These are phyloP conservation scores for Protea cynaroides DNA, from an alignment of 164 flowering plant species.

Conservation along the genomic window DNA sequence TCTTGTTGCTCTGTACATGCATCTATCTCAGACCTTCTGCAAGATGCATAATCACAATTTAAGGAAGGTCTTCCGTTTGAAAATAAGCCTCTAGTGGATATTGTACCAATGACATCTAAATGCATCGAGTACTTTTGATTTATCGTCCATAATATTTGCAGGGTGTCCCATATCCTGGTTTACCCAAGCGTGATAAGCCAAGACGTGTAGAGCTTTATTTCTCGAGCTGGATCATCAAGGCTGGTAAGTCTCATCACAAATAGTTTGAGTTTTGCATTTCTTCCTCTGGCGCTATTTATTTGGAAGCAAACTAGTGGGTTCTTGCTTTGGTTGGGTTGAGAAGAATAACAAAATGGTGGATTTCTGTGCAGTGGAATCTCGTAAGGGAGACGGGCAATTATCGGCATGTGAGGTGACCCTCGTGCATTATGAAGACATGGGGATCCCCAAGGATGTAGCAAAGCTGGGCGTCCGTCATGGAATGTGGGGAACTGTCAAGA, in stretches of 20 bases:
- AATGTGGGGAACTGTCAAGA: slow-evolving; percentile 98
- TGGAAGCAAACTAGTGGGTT: not conserved
- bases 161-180: slow-evolving; percentile 70
- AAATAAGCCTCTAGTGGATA: not conserved
- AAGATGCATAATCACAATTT: not conserved
- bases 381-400: slow-evolving; percentile 72
- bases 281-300: not conserved
- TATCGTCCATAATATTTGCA: slow-evolving; percentile 20
- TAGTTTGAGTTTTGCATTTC: too few species aligned
- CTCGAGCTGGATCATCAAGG: slow-evolving; percentile 87
- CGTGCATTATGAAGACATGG: slow-evolving; percentile 95
- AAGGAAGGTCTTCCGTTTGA: not conserved
- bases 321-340: not conserved
- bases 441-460: slow-evolving; percentile 95
- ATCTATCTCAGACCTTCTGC: not conserved
- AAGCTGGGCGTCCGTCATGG: slow-evolving; percentile 94
- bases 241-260: slow-evolving; percentile 41
- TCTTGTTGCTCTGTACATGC: not conserved
- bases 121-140: not conserved
- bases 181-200: slow-evolving; percentile 83
- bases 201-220: slow-evolving; percentile 90
- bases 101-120: not conserved
- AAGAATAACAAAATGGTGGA: not conserved
- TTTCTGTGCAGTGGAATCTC: slow-evolving; percentile 64
- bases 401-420: slow-evolving; percentile 91